phyloP scores from a whole-genome alignment of 1,139 yeast species.

The Blastobotrys apis region DNA sequence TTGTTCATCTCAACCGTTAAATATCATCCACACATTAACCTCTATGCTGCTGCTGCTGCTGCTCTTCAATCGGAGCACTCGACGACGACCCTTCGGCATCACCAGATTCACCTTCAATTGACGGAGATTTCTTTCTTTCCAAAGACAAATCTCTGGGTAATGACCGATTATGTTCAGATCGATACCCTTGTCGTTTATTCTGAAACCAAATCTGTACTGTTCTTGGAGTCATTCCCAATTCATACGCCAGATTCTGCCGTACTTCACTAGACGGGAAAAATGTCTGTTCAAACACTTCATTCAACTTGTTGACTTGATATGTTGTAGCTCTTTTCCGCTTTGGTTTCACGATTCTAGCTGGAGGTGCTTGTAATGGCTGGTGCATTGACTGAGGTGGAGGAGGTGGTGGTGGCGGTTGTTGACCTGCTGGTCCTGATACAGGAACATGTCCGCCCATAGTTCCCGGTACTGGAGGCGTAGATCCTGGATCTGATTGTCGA shows the following conservation, averaged over 20 bases:
- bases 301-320: conserved; percentile 34
- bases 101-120: neutral
- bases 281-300: conserved; percentile 35
- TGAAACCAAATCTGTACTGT: conserved; percentile 41
- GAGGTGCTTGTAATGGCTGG: conserved; percentile 11
- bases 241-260: conserved; percentile 34
- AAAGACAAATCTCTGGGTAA: conserved; percentile 26
- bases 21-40: too few species aligned
- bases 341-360: conserved; percentile 29
- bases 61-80: too few species aligned
- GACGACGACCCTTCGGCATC: neutral
- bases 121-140: neutral
- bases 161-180: conserved; percentile 32
- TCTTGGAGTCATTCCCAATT: conserved; percentile 39
- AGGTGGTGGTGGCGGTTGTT: conserved; percentile 14
- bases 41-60: too few species aligned
- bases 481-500: too few species aligned
- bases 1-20: too few species aligned
- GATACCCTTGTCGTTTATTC: conserved; percentile 38
- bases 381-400: conserved; percentile 8
- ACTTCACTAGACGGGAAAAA: conserved; percentile 38
- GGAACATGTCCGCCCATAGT: neutral
- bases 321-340: conserved; percentile 38
- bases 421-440: conserved; percentile 3
- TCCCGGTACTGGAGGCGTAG: neutral